Evolutionary conservation across 2,329 filamentous ascomycete genomes (phyloP), one percentile per base, ranked within the genome.

Genomic region (Microdochium paspali): DNA sequence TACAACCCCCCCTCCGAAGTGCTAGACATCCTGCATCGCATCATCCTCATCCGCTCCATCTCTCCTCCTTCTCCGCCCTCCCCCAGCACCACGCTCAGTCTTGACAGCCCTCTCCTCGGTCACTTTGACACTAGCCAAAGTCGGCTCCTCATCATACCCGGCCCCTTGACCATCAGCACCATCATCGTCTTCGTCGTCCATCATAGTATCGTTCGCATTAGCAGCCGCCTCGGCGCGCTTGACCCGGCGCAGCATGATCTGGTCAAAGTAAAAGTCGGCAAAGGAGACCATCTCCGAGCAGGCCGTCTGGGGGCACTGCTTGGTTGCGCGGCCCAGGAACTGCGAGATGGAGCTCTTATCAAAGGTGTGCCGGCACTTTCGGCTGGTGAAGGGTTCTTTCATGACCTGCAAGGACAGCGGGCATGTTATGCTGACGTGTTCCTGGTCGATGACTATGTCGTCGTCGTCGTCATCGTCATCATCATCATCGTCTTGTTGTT

Each of bases 361-460:
- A 59, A 87, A 90, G 0, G 77, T 82, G 61, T 90, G 86, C 47
- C 77, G 80, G 68, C 86, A 90, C 53, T 78, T 77, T 13, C 60
- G 67, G 55, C 79, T 86, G 47, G 77, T 85, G 57, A 79, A 80
- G 0, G 86, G 86, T 46, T 87, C 74, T 39, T 70, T 67, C 68
- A 88, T 82, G 42, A 76, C 69, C 46, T 70, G 69, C 53, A 89
- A 68, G 0, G 84, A 85, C 20, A 90, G 62, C 0, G 85, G 84
- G 57, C 86, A 90, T 55, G 79, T 82, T 26, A 84, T 77, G 61
- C 79, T 84, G 46, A 82, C 72, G 4, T 74, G 76, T 51, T 82
- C 80, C 44, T 77, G 72, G 24, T 78, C 74, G 25, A 90, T 75
- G 1, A 83, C 75, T 23, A 90, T 70, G 39, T 90, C 86, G 20